These are phyloP conservation scores for Podaxis mareebaensis DNA, from an alignment of 768 basidiomycete genomes.

Conservation along the genomic window DNA sequence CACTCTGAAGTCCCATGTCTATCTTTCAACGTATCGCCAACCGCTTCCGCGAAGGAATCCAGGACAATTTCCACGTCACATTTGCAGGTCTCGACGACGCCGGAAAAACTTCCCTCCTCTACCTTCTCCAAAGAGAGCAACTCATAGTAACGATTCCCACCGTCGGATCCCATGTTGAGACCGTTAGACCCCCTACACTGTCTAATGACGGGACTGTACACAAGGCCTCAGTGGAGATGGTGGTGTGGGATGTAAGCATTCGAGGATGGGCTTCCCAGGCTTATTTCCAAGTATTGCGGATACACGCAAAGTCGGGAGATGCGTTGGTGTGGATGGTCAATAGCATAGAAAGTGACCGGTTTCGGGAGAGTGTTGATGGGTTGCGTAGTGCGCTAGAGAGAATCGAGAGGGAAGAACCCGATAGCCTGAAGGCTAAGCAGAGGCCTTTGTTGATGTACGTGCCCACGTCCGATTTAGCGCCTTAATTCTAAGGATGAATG, in stretches of 20 bases:
- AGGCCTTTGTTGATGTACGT: slow-evolving; percentile 36
- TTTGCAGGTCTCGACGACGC: slow-evolving; percentile 37
- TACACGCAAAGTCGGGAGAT: slow-evolving; percentile 34
- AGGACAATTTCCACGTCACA: background rate
- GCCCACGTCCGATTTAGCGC: background rate
- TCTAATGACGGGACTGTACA: background rate
- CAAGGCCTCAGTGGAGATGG: background rate
- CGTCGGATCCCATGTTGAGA: slow-evolving; percentile 61
- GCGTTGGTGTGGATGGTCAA: slow-evolving; percentile 69
- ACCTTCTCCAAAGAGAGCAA: slow-evolving; percentile 39
- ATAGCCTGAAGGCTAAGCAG: background rate
- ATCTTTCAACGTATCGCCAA: background rate
- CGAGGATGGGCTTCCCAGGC: background rate
- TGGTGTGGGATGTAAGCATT: background rate
- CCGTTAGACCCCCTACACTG: slow-evolving; percentile 32
- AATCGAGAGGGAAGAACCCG: slow-evolving; percentile 14
- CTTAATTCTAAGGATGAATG: background rate
- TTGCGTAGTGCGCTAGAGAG: slow-evolving; percentile 40
- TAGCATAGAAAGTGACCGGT: slow-evolving; percentile 44
- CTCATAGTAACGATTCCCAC: slow-evolving; percentile 41
- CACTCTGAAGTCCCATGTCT: background rate
- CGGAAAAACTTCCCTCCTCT: slow-evolving; percentile 51
- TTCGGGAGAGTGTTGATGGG: slow-evolving; percentile 53
- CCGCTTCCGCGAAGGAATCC: background rate
- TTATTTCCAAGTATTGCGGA: slow-evolving; percentile 25